Base-by-base conservation (phyloP, 257 asterid genomes). In the Solanum sejunctum region DNA sequence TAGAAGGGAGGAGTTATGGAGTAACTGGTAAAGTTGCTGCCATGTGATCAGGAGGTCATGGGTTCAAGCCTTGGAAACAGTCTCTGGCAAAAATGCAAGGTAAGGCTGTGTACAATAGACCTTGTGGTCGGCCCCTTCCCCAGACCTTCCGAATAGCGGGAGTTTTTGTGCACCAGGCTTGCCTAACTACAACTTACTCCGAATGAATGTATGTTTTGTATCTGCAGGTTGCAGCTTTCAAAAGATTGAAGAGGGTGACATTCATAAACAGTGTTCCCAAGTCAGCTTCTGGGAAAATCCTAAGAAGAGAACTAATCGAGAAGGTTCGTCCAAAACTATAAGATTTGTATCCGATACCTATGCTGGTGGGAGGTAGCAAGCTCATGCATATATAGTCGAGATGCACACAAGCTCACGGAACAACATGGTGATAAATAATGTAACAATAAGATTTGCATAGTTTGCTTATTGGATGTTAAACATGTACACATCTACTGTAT, bases 181-280 rank as follows among this genome's bases (percentile, higher is more conserved):
- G 36, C 36, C 3, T 32, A 3, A 32, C 3, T 32, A 32, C 10
- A 18, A 12, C 54, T 10, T 10, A 17, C 78, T 10, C 8, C 2
- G 56, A 43, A 12, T 41, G 26, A 70, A 12, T 6, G 80, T 20
- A 43, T 43, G n/a, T 45, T 72, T 45, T 43, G 20, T n/a, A 8
- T 87, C n/a, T 86, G 41, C 92, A 96, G 98, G 98, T 95, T 39
- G 97, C 98, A 20, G 98, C 96, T 8, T 97, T 86, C 84, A 97
- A 97, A 87, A 89, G 94, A 87, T 82, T 95, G 91, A 86, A 88
- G 80, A 87, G 91, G 84, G 98, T 97, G 57, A 89, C 97, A 18
- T 97, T 95, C 86, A 82, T 91, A 18, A 93, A 91, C 86, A 91
- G 85, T 6, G 98, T 97, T 79, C 99, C 99, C 23, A 97, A 97